Base-by-base conservation (phyloP, 2,329 filamentous ascomycete genomes). In the Trichoderma hamatum region DNA sequence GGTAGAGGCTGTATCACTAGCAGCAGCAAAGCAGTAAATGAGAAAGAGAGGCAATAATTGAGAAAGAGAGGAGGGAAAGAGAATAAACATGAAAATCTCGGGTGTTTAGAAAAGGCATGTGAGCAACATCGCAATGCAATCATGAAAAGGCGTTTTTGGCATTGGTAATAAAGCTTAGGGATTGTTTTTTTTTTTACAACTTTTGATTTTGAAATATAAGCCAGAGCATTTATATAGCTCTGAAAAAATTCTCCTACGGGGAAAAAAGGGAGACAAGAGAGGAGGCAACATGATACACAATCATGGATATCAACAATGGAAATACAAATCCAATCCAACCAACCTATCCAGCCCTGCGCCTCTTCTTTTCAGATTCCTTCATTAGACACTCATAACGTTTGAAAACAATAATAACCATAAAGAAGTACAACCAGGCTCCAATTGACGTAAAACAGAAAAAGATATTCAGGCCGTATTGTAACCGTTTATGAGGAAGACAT, bases 1-100 rank as follows among this genome's bases (percentile, higher is more conserved):
- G 32, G 80, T 90, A 70, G 93, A 97, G 56, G 74, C 75, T 28
- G 70, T 80, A 10, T 75, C 72, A 54, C 69, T 77, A 58, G 56
- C 43, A 30, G 26, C 51, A 5, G 13, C 46, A 11, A 30, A 69
- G 34, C 58, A 43, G 10, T 70, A 59, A 69, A 52, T 21, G 46
- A 11, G 36, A 19, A 39, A 52, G 14, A 39, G n/a, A 30, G 32
- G 2, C 30, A 30, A 30, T 30, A 30, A 30, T 30, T 30, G 9
- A 30, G 5, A 30, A 30, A 30, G 5, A 30, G 30, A 30, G 30
- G 28, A 32, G 28, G 16, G 3, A 52, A 21, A 19, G 55, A 26
- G 16, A 49, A 36, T 14, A 10, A 11, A 19, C 9, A 39, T 9
- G 6, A 14, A n/a, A 24, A 30, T 51, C 6, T 52, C 21, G 49